phyloP scores from a whole-genome alignment of 2,329 filamentous ascomycete genomes.

The Trichoderma cornu-damae region DNA sequence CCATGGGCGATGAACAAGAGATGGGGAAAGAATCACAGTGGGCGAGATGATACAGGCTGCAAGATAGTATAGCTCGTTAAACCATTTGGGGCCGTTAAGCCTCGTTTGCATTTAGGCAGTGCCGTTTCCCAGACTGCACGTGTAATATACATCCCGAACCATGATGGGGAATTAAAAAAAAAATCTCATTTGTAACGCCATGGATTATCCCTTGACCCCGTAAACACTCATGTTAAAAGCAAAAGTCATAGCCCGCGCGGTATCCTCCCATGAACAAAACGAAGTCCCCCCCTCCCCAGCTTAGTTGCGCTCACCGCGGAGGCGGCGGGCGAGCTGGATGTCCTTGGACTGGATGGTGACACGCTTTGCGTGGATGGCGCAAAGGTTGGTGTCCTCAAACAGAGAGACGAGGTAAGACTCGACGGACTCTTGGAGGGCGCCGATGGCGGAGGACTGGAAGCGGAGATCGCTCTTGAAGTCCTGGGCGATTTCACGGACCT shows the following conservation, averaged over 20 bases:
- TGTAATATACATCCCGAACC: constrained; percentile 41
- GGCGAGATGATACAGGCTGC: neutral
- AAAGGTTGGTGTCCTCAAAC: constrained; percentile 97
- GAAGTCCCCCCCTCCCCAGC: too few species aligned
- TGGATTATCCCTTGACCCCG: constrained; percentile 42
- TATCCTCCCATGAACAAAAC: constrained; percentile 19
- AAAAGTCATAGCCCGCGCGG: constrained; percentile 39
- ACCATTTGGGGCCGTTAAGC: neutral
- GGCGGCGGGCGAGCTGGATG: constrained; percentile 91
- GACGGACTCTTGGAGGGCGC: constrained; percentile 95
- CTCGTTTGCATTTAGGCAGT: constrained; percentile 24
- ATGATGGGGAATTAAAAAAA: constrained; percentile 33
- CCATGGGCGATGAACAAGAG: neutral
- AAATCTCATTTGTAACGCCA: constrained; percentile 43
- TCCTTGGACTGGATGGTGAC: constrained; percentile 98
- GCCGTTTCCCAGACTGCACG: constrained; percentile 4
- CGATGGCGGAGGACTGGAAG: constrained; percentile 98
- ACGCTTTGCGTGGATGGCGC: constrained; percentile 98
- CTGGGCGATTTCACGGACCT: constrained; percentile 89
- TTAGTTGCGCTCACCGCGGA: constrained; percentile 90
- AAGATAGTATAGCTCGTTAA: constrained; percentile 6
- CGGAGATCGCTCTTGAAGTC: constrained; percentile 93
- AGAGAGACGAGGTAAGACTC: constrained; percentile 98
- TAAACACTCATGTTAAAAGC: constrained; percentile 31
- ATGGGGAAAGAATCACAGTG: neutral